Evolutionary conservation across 169 alveolate species (phyloP), one percentile per base, ranked within the genome.

Genomic region (Plasmodium gonderi): DNA sequence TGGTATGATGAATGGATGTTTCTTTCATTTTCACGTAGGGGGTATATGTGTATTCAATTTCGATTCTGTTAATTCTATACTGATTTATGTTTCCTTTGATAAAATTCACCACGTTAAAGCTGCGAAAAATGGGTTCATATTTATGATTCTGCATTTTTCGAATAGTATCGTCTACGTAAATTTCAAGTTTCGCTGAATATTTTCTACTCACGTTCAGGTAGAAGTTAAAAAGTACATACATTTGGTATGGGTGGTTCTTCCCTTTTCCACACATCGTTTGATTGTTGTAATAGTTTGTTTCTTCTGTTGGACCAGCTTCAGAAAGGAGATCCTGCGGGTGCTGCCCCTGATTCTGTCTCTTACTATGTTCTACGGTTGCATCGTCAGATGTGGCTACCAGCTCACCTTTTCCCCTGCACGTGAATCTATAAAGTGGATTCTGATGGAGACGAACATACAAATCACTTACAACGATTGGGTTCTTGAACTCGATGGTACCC

Each of bases 51-150:
- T 90, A 90, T 36, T 38, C 80, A 5, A 90, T 90, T 49, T 90
- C 91, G 1, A 90, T 90, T 76, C 11, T 90, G n/a, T 90, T 90
- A 77, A 90, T 64, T 64, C 94, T 45, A 49, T 77, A 90, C 11
- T 90, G 51, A 12, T 60, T 42, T 4, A 90, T 90, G 47, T 90
- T 90, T 9, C 45, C 74, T 64, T 79, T 77, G 23, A 90, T 42
- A 44, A 64, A 69, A 12, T 64, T 67, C 51, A 90, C 29, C 38
- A 90, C 94, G 33, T 90, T 90, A 5, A 90, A 23, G 45, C 69
- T 17, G 8, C 45, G 38, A 45, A 82, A 44, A 31, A 36, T 20
- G 72, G 94, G 78, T 31, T 60, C 20, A 45, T 64, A 40, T 7
- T 29, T 17, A 42, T 17, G 9, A 7, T 14, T n/a, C 0, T 17